Conservation (phyloP, 108 stramenopile species). For the Conticribra guillardii region DNA sequence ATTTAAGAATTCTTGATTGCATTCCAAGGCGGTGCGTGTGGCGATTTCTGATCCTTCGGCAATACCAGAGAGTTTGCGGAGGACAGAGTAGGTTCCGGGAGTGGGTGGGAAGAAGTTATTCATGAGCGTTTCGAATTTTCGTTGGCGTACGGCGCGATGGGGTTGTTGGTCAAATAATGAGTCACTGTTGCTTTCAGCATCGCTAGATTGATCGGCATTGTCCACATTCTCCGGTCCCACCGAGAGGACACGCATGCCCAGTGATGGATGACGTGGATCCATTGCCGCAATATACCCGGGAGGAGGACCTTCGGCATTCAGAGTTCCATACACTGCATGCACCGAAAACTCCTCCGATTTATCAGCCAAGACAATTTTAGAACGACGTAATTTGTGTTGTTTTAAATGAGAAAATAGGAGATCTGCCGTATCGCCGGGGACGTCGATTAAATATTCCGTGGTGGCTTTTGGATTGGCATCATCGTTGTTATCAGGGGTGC, state of each 20-base stretch:
- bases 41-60: conserved; percentile 85
- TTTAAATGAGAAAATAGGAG: conserved; percentile 65
- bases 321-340: conserved; percentile 81
- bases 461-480: background rate
- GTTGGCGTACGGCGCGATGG: conserved; percentile 10
- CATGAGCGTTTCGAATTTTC: conserved; percentile 53
- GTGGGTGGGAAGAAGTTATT: conserved; percentile 57
- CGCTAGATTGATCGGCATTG: background rate
- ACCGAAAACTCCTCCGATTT: conserved; percentile 57
- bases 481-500: conserved; percentile 3
- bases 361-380: conserved; percentile 68
- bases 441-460: conserved; percentile 77
- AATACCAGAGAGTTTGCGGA: conserved; percentile 79
- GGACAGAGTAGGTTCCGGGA: conserved; percentile 69
- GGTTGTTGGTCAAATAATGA: conserved; percentile 8
- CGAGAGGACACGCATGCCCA: conserved; percentile 78
- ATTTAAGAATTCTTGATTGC: conserved; percentile 92
- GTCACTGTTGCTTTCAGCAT: background rate
- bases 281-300: conserved; percentile 70
- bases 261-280: conserved; percentile 86
- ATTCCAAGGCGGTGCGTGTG: conserved; percentile 87
- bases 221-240: conserved; percentile 34
- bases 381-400: conserved; percentile 72
- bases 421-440: conserved; percentile 66
- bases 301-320: conserved; percentile 70